Percentiles rank a stretch among this genome's conserved stretches.
Conservation (phyloP, 2,329 filamentous ascomycete genomes). For the Talaromyces marneffei region DNA sequence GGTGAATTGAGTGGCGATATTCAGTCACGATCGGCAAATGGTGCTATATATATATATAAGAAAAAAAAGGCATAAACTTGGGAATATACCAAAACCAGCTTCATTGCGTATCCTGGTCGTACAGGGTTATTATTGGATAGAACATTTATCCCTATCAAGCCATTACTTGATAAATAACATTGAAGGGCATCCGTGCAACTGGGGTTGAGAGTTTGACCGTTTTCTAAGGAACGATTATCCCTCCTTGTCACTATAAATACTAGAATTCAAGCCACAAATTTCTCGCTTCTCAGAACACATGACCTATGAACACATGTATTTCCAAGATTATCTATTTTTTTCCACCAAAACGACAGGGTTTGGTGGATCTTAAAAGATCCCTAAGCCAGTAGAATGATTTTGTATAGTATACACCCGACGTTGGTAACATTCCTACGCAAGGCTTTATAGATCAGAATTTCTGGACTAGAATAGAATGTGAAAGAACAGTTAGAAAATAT, state of each 20-base stretch:
- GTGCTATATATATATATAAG: conserved; percentile 2
- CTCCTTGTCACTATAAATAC: conserved; percentile 4
- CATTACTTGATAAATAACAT: neutral
- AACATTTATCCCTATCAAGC: neutral
- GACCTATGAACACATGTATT: conserved; percentile 3
- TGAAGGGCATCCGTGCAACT: neutral
- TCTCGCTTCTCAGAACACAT: neutral
- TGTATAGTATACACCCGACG: conserved; percentile 7
- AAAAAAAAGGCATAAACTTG: neutral
- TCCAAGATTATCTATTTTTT: neutral
- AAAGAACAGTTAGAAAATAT: neutral
- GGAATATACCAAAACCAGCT: neutral
- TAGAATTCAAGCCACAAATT: conserved; percentile 10
- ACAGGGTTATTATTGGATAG: neutral
- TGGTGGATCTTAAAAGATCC: neutral
- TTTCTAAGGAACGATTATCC: neutral
- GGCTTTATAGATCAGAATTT: conserved; percentile 1
- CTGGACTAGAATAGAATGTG: conserved; percentile 7
- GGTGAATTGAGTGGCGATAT: neutral
- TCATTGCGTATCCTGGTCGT: neutral
- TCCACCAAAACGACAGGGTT: conserved; percentile 7
- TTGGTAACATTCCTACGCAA: conserved; percentile 4
- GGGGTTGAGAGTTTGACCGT: neutral
- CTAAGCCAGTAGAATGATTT: neutral
- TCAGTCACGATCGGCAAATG: neutral